phyloP scores from a whole-genome alignment of 1,284 basidiomycete genomes.

The Vanrija sp. region DNA sequence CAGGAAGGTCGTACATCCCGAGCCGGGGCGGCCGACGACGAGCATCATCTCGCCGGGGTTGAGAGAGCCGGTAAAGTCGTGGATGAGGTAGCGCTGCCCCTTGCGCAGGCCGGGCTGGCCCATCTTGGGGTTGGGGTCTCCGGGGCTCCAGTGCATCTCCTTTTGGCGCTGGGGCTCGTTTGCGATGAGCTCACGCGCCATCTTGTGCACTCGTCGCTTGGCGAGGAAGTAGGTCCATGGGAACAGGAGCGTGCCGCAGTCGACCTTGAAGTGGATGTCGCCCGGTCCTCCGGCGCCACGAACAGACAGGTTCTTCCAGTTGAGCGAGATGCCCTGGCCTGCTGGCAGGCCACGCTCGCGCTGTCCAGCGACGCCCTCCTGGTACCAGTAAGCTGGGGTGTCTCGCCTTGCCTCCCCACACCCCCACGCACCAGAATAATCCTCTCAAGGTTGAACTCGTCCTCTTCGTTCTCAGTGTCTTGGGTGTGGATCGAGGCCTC shows the following conservation, averaged over 20 bases:
- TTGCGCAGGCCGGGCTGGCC: conserved; percentile 25
- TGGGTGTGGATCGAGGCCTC: too few species aligned
- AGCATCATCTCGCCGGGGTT: conserved; percentile 44
- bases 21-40: conserved; percentile 46
- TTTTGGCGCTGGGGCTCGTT: not conserved
- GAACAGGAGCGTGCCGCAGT: not conserved
- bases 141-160: not conserved
- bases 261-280: not conserved
- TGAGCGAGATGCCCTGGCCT: not conserved
- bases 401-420: too few species aligned
- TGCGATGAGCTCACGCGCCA: not conserved
- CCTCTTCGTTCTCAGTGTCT: not conserved
- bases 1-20: conserved; percentile 51
- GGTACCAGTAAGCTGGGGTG: too few species aligned
- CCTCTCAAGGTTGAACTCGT: not conserved
- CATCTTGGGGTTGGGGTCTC: conserved; percentile 9
- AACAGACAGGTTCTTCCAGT: conserved; percentile 2
- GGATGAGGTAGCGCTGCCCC: conserved; percentile 35
- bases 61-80: conserved; percentile 34
- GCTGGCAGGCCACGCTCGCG: not conserved
- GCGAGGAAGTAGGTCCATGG: not conserved
- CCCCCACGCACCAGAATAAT: not conserved
- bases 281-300: not conserved
- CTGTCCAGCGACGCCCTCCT: too few species aligned
- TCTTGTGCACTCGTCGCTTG: not conserved